Base-by-base conservation (phyloP, 116 monocot species). In the Dioscorea cayenensis region DNA sequence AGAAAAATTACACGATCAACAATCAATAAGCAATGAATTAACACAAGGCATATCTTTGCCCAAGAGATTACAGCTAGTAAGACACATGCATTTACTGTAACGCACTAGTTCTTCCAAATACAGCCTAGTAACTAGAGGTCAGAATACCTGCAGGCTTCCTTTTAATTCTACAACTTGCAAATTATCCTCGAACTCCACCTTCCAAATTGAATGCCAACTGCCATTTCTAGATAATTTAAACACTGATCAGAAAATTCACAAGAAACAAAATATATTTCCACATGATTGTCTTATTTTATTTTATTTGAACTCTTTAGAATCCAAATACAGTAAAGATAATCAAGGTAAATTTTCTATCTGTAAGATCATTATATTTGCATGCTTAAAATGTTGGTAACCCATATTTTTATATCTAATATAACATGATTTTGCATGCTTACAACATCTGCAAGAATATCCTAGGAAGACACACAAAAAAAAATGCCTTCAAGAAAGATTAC, bases 201-300 rank as follows among this genome's bases (percentile, higher is more conserved):
- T 91, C 97, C 97, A 99, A 76, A 87, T 81, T 66, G 97, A 35
- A 25, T 86, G 88, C 97, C 97, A 99, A 59, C 85, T 91, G 17
- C 97, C 97, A 76, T 94, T 94, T 77, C 97, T 99, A 76, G 22
- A 84, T 67, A 62, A 20, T 4, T 25, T 59, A 75, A 69, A 59
- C 36, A 11, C 66, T 19, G 52, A 43, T 71, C 14, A 69, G 35
- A 70, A 38, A 62, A 23, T 51, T 11, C n/a, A 76, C 19, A 64
- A 64, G 50, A 20, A 10, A 35, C 23, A 7, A 5, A 1, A 65
- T 17, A 35, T 65, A 28, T 16, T 25, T 19, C n/a, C 14, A 55
- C 10, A 55, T 16, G 55, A 55, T 55, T 43, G 6, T 43, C 12
- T 12, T 43, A 1, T 43, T 43, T 43, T 43, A 43, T 12, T 32